Percentiles rank a stretch among this genome's conserved stretches.
Conservation (phyloP, 2,329 filamentous ascomycete species). For the Fusarium denticulatum region DNA sequence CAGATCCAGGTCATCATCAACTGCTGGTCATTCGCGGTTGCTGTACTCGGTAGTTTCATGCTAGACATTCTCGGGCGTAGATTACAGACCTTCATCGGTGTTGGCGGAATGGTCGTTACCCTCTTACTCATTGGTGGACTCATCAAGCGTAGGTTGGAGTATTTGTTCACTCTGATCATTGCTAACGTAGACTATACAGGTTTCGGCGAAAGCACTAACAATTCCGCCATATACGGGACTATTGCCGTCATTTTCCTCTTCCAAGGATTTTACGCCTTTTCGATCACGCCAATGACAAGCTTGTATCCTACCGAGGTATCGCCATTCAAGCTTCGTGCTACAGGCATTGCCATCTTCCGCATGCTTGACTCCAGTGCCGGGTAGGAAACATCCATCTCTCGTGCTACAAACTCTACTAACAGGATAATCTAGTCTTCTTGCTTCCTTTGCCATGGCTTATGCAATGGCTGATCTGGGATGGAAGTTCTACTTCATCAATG, state of each 20-base stretch:
- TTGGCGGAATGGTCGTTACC: neutral
- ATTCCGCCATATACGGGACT: neutral
- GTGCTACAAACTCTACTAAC: neutral
- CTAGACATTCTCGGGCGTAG: neutral
- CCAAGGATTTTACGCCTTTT: neutral
- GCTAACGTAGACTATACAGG: neutral
- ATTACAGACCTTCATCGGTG: neutral
- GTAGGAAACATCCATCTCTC: neutral
- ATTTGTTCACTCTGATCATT: rapidly evolving
- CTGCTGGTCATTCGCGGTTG: neutral
- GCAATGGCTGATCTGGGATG: neutral
- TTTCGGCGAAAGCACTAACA: neutral
- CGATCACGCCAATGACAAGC: neutral
- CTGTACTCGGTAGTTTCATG: neutral
- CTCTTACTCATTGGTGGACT: neutral
- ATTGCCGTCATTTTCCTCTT: neutral
- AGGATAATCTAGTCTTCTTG: neutral
- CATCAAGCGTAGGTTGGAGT: neutral
- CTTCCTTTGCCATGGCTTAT: neutral
- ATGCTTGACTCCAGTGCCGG: neutral
- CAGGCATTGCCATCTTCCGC: neutral
- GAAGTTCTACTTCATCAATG: slow-evolving; percentile 5
- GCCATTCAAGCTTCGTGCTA: neutral
- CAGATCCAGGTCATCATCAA: neutral
- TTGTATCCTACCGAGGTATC: neutral